A percentile compares a stretch with the other conserved stretches of the same genome.
Conservation (phyloP, 2,329 filamentous ascomycete species). For the Colletotrichum tropicale region DNA sequence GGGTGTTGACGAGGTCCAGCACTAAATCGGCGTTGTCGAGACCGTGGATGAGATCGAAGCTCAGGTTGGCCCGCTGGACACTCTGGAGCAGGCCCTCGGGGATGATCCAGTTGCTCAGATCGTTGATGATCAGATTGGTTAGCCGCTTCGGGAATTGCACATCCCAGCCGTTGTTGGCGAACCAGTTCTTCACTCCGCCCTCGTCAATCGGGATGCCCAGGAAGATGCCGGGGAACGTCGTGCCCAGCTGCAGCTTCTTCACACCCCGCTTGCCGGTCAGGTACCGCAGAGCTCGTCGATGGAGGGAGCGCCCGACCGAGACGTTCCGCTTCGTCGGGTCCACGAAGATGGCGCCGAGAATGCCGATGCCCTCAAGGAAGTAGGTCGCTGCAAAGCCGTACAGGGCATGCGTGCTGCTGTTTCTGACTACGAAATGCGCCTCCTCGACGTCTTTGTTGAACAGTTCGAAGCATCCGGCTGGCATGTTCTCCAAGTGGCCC, state of each 20-base stretch:
- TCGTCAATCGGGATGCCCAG: conserved; percentile 75
- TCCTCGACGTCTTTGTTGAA: conserved; percentile 75
- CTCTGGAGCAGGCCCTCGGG: conserved; percentile 79
- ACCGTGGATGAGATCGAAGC: conserved; percentile 84
- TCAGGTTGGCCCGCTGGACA: conserved; percentile 73
- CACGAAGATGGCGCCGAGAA: conserved; percentile 87
- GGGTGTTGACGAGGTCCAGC: conserved; percentile 74
- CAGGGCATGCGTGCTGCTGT: conserved; percentile 87
- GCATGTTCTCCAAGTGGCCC: conserved; percentile 72
- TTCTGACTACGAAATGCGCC: conserved; percentile 89
- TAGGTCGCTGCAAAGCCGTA: conserved; percentile 95
- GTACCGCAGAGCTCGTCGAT: conserved; percentile 81
- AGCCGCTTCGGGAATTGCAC: conserved; percentile 61
- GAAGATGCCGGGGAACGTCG: conserved; percentile 83
- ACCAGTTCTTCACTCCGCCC: conserved; percentile 72
- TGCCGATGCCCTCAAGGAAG: conserved; percentile 72
- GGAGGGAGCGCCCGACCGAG: conserved; percentile 88
- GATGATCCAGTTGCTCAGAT: conserved; percentile 74
- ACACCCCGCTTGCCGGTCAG: conserved; percentile 73
- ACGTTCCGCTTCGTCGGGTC: conserved; percentile 85
- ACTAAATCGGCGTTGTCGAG: conserved; percentile 77
- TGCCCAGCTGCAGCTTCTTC: conserved; percentile 82
- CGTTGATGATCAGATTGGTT: conserved; percentile 74
- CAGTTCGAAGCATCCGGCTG: conserved; percentile 77
- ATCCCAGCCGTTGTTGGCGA: conserved; percentile 90